Conservation (phyloP, 2,329 filamentous ascomycete species). For the Byssoonygena ceratinophila region DNA sequence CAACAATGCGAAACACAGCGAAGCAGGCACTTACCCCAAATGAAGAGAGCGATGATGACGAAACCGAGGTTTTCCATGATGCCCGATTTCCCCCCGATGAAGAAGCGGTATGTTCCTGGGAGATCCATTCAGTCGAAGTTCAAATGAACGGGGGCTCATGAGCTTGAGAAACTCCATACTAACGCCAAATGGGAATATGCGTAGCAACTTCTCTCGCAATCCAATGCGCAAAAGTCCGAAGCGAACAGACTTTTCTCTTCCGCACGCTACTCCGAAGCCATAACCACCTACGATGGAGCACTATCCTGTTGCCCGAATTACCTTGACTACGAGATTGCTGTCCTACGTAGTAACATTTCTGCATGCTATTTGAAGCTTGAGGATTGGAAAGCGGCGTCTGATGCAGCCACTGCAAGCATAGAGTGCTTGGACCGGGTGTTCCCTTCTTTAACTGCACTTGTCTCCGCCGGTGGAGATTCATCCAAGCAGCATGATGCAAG, state of each 20-base stretch:
- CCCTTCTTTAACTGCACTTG: conserved; percentile 20
- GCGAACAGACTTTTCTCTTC: conserved; percentile 72
- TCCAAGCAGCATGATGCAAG: conserved; percentile 18
- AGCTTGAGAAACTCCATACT: not conserved
- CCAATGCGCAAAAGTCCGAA: conserved; percentile 59
- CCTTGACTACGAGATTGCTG: conserved; percentile 76
- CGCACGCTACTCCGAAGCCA: conserved; percentile 62
- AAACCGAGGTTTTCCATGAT: conserved; percentile 32
- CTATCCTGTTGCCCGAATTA: conserved; percentile 69
- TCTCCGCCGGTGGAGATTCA: conserved; percentile 19
- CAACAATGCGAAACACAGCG: not conserved
- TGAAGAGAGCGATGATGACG: conserved; percentile 22
- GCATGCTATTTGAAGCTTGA: conserved; percentile 77
- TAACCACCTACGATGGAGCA: conserved; percentile 73
- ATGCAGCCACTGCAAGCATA: conserved; percentile 60
- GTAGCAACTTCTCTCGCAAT: conserved; percentile 58
- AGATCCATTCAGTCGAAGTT: conserved; percentile 4
- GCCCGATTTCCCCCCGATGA: conserved; percentile 38
- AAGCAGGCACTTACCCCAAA: not conserved
- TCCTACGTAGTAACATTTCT: conserved; percentile 78
- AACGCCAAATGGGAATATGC: not conserved
- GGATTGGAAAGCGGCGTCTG: conserved; percentile 75
- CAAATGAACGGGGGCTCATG: too few relatives aligned
- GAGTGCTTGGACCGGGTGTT: conserved; percentile 58
- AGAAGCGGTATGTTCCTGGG: conserved; percentile 33